Conservation (phyloP, 805 yeast genomes). For the Phaffomyces thermotolerans region DNA sequence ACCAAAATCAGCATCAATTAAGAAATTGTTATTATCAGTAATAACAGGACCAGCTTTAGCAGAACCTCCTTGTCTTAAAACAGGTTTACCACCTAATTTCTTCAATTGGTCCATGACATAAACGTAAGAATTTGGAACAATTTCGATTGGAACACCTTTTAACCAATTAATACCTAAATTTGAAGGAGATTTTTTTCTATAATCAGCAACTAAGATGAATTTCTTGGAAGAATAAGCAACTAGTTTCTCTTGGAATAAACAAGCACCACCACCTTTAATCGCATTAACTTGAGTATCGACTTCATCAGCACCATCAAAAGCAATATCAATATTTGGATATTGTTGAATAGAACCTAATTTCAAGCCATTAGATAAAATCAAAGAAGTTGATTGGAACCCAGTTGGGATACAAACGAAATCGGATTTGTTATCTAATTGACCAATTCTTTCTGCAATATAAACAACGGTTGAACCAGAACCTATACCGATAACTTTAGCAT, state of each 20-base stretch:
- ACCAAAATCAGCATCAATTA: constrained; percentile 92
- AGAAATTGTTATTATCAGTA: constrained; percentile 91
- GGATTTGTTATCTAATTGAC: constrained; percentile 48
- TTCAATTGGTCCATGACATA: constrained; percentile 62
- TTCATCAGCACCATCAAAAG: constrained; percentile 98
- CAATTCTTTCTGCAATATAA: constrained; percentile 93
- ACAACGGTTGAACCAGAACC: constrained; percentile 98
- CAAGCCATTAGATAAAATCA: constrained; percentile 77
- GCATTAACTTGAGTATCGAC: constrained; percentile 75
- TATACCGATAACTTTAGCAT: constrained; percentile 76
- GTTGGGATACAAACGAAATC: constrained; percentile 83
- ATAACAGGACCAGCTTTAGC: constrained; percentile 97
- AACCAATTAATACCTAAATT: constrained; percentile 75
- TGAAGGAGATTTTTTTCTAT: constrained; percentile 66
- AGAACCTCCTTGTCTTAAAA: constrained; percentile 75
- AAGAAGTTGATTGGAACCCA: constrained; percentile 88
- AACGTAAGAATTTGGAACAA: constrained; percentile 81
- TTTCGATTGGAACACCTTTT: constrained; percentile 92
- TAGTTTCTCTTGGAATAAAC: constrained; percentile 91
- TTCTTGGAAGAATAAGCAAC: constrained; percentile 75
- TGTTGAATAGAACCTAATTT: constrained; percentile 77
- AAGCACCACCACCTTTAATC: constrained; percentile 99
- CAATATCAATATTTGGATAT: constrained; percentile 75
- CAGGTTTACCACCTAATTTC: constrained; percentile 53
- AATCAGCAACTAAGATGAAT: constrained; percentile 88